Evolutionary conservation across 2,329 filamentous ascomycete genomes (phyloP), one percentile per base, ranked within the genome.

Genomic region (Zymoseptoria ardabiliae): DNA sequence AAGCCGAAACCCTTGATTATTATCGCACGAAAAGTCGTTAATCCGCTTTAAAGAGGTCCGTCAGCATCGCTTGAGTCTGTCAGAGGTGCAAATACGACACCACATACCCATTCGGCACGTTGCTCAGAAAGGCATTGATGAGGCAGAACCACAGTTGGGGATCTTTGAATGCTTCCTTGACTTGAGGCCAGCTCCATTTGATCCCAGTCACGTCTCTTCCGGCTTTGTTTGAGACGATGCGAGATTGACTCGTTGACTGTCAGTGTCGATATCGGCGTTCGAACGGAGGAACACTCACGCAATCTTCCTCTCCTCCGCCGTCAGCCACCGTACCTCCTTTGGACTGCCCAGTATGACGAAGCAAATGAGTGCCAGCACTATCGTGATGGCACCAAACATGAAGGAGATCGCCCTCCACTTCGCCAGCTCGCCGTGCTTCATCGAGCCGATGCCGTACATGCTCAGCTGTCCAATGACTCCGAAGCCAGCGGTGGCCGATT

Each of bases 401-500:
- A 69, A 63, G 35, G 66, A 69, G 45, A 71, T 71, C 51, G 63
- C 66, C 51, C 68, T 62, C 69, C 68, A 70, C 2, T 68, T 61
- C 6, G 68, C 68, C 2, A 69, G 59, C 1, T 65, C 66, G 3
- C 65, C 64, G 19, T 68, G 50, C 49, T 66, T 62, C 49, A 64
- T 51, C 10, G 58, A 58, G 1, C 68, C 69, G 49, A 69, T 70
- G 9, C 68, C 68, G 20, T 70, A 70, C 61, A 69, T 65, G 13
- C 59, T 59, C 13, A 69, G 57, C 25, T 60, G 64, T 7, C 64
- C 62, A 22, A 70, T 69, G 58, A 70, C 69, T 17, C 68, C 66
- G 41, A 74, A 73, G 50, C 71, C 71, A 1, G 72, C 72, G 30
- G 74, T 73, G 23, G 73, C 71, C 9, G 70, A 71, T 52, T 73